Conservation (phyloP, 352 stramenopile species). For the Globisporangium abappressorium region DNA sequence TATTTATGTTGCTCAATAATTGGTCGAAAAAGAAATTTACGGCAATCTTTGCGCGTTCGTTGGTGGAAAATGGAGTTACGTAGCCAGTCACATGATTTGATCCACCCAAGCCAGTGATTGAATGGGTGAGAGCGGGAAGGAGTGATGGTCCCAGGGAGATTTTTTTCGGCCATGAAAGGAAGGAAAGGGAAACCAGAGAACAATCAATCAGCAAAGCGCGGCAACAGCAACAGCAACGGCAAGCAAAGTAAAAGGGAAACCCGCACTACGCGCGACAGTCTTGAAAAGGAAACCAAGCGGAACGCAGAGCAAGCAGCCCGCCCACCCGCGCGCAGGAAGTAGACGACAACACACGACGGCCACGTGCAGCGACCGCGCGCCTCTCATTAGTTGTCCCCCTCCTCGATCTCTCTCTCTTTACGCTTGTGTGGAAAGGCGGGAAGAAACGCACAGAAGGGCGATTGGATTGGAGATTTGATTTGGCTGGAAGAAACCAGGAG, state of each 20-base stretch:
- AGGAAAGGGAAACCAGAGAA: not conserved
- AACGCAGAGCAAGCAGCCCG: not conserved
- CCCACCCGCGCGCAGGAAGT: not conserved
- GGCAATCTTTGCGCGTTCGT: not conserved
- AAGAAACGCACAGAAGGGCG: conserved; percentile 2
- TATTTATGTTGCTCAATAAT: not conserved
- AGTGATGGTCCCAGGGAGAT: not conserved
- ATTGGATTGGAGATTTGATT: not conserved
- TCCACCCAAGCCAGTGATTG: not conserved
- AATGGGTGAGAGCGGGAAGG: not conserved
- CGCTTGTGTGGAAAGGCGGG: not conserved
- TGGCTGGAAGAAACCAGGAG: not conserved
- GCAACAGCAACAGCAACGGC: not conserved
- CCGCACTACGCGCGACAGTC: not conserved
- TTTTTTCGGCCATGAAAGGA: not conserved
- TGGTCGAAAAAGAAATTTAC: not conserved
- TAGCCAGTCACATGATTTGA: not conserved
- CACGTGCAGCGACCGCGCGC: not conserved
- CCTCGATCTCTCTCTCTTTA: not conserved
- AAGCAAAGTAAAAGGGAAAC: conserved; percentile 3
- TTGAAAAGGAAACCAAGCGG: conserved; percentile 11
- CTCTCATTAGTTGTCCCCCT: not conserved
- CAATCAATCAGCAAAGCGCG: not conserved
- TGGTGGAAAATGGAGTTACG: not conserved
- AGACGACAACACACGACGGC: not conserved